A percentile compares a stretch with the other conserved stretches of the same genome.
Evolutionary conservation across 345 rosid species (phyloP).

Genomic region (Citrus trifoliata): DNA sequence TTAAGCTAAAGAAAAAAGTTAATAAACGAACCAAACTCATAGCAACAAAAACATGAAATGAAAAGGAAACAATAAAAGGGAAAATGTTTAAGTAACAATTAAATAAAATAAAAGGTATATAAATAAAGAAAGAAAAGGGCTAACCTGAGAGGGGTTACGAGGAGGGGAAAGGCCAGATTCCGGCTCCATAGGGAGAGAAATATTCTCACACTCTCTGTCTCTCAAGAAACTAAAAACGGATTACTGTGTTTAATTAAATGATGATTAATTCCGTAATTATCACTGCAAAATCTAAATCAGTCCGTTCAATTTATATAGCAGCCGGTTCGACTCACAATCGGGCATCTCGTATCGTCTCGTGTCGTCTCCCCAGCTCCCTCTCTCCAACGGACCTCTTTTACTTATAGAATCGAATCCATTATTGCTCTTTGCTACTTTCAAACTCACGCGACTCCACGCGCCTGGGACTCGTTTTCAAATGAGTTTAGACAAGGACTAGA

Average conservation of each 20-base stretch:
- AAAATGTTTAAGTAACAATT: not conserved
- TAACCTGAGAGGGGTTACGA: constrained; percentile 40
- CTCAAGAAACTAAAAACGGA: not conserved
- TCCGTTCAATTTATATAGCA: not conserved
- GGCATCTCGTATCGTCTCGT: too few relatives aligned
- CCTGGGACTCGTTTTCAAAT: not conserved
- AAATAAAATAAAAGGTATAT: not conserved
- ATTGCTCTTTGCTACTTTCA: not conserved
- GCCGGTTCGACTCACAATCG: too few relatives aligned
- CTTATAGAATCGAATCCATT: not conserved
- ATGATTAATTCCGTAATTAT: not conserved
- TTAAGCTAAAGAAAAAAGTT: not conserved
- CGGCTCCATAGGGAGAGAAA: constrained; percentile 30
- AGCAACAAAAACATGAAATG: not conserved
- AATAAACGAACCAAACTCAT: not conserved
- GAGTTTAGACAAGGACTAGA: not conserved
- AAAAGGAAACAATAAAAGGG: not conserved
- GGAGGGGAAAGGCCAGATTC: constrained; percentile 40
- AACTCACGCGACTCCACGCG: not conserved
- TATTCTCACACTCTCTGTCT: not conserved
- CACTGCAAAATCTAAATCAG: not conserved
- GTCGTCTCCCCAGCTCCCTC: too few relatives aligned
- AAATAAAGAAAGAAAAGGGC: not conserved
- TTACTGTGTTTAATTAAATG: not conserved
- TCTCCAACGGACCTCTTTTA: too few relatives aligned